A percentile compares a stretch with the other conserved stretches of the same genome.
Conservation (phyloP, 2,329 filamentous ascomycete species). For the Neonectria magnoliae region DNA sequence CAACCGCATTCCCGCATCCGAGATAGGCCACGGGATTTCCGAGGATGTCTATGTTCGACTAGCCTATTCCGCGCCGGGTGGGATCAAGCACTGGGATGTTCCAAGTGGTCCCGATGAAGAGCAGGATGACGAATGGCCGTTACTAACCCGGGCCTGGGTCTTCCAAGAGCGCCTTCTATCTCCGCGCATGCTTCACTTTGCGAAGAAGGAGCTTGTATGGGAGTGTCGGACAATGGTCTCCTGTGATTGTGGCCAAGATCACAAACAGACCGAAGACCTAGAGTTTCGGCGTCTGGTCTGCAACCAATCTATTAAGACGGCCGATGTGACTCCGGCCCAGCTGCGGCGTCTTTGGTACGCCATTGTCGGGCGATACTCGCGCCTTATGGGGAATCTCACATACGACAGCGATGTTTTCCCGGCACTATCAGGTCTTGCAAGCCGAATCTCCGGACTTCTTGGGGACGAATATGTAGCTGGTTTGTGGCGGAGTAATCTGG, state of each 20-base stretch:
- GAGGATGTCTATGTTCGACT: slow-evolving; percentile 24
- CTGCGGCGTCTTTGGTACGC: slow-evolving; percentile 22
- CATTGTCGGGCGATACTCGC: slow-evolving; percentile 22
- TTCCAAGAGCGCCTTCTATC: slow-evolving; percentile 31
- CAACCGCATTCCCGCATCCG: slow-evolving; percentile 5
- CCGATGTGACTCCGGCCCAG: slow-evolving; percentile 18
- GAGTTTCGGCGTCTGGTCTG: slow-evolving; percentile 19
- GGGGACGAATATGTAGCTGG: slow-evolving; percentile 21
- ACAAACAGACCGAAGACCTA: slow-evolving; percentile 11
- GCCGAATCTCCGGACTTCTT: slow-evolving; percentile 16
- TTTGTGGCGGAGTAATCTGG: slow-evolving; percentile 13
- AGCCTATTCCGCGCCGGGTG: background rate
- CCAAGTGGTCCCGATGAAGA: background rate
- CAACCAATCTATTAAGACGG: slow-evolving; percentile 21
- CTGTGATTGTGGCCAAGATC: slow-evolving; percentile 18
- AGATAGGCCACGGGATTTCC: slow-evolving; percentile 9
- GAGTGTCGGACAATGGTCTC: slow-evolving; percentile 20
- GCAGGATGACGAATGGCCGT: slow-evolving; percentile 19
- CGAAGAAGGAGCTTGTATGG: slow-evolving; percentile 24
- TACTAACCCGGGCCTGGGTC: slow-evolving; percentile 28
- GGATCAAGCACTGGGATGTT: slow-evolving; percentile 18
- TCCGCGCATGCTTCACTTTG: slow-evolving; percentile 27
- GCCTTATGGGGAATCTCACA: slow-evolving; percentile 23
- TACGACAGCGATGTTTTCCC: slow-evolving; percentile 25
- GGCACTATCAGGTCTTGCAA: slow-evolving; percentile 24